Conservation (phyloP, 2,329 filamentous ascomycete species). For the Emericellopsis atlantica region DNA sequence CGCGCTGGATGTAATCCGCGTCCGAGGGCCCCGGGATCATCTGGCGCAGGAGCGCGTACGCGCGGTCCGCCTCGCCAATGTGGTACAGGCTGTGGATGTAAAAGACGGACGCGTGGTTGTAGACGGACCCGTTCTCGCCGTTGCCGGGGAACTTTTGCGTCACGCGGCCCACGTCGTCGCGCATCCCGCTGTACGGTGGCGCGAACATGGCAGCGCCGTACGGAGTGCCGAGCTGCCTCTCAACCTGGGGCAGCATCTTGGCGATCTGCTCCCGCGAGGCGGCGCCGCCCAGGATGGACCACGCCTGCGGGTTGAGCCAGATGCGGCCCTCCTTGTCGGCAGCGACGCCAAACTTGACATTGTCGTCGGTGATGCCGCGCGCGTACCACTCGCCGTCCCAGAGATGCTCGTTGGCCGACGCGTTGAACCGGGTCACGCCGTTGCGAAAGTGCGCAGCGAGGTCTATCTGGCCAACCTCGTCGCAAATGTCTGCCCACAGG, state of each 20-base stretch:
- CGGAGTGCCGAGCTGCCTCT: conserved; percentile 36
- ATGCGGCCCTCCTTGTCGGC: conserved; percentile 39
- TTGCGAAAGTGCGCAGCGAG: conserved; percentile 29
- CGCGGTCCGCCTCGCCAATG: conserved; percentile 33
- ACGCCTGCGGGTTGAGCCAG: conserved; percentile 46
- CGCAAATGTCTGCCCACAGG: conserved; percentile 39
- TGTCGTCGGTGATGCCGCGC: conserved; percentile 44
- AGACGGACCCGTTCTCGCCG: conserved; percentile 45
- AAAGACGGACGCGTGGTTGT: conserved; percentile 44
- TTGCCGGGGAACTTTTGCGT: conserved; percentile 45
- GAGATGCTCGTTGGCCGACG: conserved; percentile 34
- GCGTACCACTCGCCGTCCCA: conserved; percentile 46
- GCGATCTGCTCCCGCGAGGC: conserved; percentile 26
- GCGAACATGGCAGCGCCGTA: conserved; percentile 44
- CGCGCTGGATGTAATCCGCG: conserved; percentile 35
- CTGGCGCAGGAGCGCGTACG: conserved; percentile 35
- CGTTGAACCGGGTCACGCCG: conserved; percentile 32
- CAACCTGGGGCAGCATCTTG: conserved; percentile 33
- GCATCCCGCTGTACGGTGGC: conserved; percentile 40
- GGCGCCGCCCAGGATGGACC: conserved; percentile 40
- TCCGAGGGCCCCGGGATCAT: conserved; percentile 40
- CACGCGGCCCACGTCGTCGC: conserved; percentile 44
- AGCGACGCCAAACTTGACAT: conserved; percentile 36
- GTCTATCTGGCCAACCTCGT: conserved; percentile 24
- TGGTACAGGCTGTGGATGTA: conserved; percentile 41